Conservation (phyloP, 2,329 filamentous ascomycete genomes). For the Cordyceps javanica region DNA sequence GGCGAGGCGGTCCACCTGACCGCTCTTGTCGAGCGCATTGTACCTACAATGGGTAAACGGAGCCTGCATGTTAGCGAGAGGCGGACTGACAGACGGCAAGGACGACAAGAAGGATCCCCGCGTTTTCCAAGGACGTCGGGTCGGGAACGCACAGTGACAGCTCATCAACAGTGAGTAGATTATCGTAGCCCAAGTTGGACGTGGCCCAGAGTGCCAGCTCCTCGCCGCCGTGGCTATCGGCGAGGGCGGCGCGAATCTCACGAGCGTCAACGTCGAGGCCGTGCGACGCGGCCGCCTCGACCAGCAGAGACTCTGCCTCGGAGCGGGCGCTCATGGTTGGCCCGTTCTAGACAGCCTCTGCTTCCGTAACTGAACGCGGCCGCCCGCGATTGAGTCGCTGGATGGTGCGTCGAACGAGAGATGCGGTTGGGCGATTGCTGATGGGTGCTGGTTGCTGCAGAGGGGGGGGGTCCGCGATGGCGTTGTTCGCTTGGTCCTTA, state of each 20-base stretch:
- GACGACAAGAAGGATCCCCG: neutral
- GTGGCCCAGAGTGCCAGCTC: slow-evolving; percentile 42
- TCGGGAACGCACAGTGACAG: slow-evolving; percentile 40
- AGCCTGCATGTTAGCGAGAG: neutral
- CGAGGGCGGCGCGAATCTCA: slow-evolving; percentile 31
- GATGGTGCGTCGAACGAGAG: neutral
- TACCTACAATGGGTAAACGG: slow-evolving; percentile 40
- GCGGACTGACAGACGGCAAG: neutral
- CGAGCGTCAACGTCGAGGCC: slow-evolving; percentile 28
- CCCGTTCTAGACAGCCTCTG: slow-evolving; percentile 12
- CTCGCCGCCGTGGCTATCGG: slow-evolving; percentile 28
- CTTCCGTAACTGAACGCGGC: too few species aligned
- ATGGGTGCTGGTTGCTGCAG: too few species aligned
- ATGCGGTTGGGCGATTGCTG: too few species aligned
- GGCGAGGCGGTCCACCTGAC: slow-evolving; percentile 40
- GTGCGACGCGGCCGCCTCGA: slow-evolving; percentile 27
- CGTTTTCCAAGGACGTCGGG: neutral
- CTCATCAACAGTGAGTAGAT: slow-evolving; percentile 49
- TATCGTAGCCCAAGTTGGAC: slow-evolving; percentile 42
- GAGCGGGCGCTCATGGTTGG: slow-evolving; percentile 22
- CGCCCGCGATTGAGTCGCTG: neutral
- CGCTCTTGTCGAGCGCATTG: slow-evolving; percentile 40
- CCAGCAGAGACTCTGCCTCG: slow-evolving; percentile 27
- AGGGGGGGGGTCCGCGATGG: neutral
- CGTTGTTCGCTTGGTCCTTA: neutral